A percentile compares a stretch with the other conserved stretches of the same genome.
These are phyloP conservation scores for Dujonia santamariae DNA, from an alignment of 1,139 yeast genomes.

Conservation along the genomic window DNA sequence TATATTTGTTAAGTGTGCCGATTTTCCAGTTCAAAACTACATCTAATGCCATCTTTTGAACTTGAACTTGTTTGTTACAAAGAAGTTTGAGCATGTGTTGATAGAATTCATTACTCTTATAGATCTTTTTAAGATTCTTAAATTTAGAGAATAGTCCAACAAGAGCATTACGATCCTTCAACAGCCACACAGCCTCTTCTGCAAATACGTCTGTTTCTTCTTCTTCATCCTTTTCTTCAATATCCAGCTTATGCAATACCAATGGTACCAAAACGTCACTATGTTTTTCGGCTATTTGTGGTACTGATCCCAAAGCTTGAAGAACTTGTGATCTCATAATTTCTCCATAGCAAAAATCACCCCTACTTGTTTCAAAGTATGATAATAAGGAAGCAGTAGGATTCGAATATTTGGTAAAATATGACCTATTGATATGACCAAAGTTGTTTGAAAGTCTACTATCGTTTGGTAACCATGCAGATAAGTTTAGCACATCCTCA, in stretches of 20 bases:
- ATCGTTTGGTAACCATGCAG: slow-evolving; percentile 32
- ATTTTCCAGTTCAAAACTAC: slow-evolving; percentile 69
- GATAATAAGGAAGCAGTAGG: slow-evolving; percentile 31
- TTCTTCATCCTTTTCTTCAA: slow-evolving; percentile 24
- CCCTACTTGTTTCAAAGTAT: slow-evolving; percentile 30
- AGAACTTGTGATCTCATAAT: slow-evolving; percentile 48
- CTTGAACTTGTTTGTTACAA: slow-evolving; percentile 57
- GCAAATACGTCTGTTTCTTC: slow-evolving; percentile 14
- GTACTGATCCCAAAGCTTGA: slow-evolving; percentile 49
- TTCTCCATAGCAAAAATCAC: slow-evolving; percentile 29
- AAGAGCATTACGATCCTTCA: slow-evolving; percentile 60
- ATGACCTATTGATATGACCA: slow-evolving; percentile 17
- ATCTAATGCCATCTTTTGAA: slow-evolving; percentile 72
- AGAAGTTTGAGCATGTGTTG: slow-evolving; percentile 54
- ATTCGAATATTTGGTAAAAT: slow-evolving; percentile 20
- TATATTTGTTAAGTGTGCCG: slow-evolving; percentile 59
- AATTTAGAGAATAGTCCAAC: slow-evolving; percentile 64
- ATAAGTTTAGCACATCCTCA: slow-evolving; percentile 14
- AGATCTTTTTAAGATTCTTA: slow-evolving; percentile 56
- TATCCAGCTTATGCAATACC: slow-evolving; percentile 31
- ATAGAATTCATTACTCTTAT: slow-evolving; percentile 51
- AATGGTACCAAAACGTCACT: slow-evolving; percentile 55
- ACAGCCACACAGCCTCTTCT: slow-evolving; percentile 41
- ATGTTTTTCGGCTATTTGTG: slow-evolving; percentile 66
- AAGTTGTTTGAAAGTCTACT: slow-evolving; percentile 27